Percentiles rank a stretch among this genome's conserved stretches.
phyloP scores from a whole-genome alignment of 2,329 filamentous ascomycete species.

The Massarina eburnea region DNA sequence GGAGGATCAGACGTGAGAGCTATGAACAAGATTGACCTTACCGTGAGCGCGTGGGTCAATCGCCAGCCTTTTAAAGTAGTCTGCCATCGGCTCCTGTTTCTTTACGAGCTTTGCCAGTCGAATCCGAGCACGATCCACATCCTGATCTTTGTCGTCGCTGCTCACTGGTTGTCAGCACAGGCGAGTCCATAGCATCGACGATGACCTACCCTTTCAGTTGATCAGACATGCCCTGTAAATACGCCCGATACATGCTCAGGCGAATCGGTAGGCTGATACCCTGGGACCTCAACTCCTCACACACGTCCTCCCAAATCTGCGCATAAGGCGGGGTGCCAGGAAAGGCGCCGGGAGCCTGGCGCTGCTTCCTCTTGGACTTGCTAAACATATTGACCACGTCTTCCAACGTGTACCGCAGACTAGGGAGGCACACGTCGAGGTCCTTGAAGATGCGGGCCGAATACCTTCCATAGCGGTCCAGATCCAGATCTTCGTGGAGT shows the following conservation, averaged over 20 bases:
- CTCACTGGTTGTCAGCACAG: slow-evolving; percentile 14
- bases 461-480: slow-evolving; percentile 41
- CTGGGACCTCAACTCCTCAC: slow-evolving; percentile 49
- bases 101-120: slow-evolving; percentile 36
- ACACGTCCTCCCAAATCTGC: slow-evolving; percentile 55
- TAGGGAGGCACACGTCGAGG: slow-evolving; percentile 51
- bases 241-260: slow-evolving; percentile 53
- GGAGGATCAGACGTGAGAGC: neutral
- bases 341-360: slow-evolving; percentile 36
- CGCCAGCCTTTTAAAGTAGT: slow-evolving; percentile 34
- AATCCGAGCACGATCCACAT: slow-evolving; percentile 28
- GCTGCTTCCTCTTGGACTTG: slow-evolving; percentile 33
- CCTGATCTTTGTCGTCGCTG: slow-evolving; percentile 34
- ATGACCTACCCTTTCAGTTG: slow-evolving; percentile 51
- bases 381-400: slow-evolving; percentile 50
- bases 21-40: slow-evolving; percentile 7
- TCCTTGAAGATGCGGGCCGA: slow-evolving; percentile 48
- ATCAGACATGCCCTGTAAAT: slow-evolving; percentile 49
- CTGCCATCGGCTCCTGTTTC: slow-evolving; percentile 39
- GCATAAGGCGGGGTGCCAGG: slow-evolving; percentile 47
- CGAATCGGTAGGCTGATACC: slow-evolving; percentile 50
- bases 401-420: slow-evolving; percentile 54
- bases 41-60: slow-evolving; percentile 25
- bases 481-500: slow-evolving; percentile 49
- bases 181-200: neutral